phyloP scores from a whole-genome alignment of 331 rosid species.

The Spiraea crenata region DNA sequence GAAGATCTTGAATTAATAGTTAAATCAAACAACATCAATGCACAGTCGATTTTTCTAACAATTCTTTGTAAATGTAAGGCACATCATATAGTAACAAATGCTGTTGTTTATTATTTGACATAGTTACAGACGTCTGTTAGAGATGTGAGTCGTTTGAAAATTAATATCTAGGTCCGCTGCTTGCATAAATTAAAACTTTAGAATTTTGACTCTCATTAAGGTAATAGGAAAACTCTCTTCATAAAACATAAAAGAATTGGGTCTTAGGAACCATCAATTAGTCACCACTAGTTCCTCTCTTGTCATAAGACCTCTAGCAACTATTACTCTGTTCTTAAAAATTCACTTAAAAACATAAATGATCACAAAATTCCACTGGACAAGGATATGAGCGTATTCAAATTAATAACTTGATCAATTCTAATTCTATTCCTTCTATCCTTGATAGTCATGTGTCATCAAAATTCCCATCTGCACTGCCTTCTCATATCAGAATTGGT shows the following conservation, averaged over 20 bases:
- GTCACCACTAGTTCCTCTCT: not conserved
- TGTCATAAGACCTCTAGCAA: not conserved
- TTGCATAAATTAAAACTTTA: too few relatives aligned
- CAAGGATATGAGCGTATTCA: not conserved
- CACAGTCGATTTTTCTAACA: not conserved
- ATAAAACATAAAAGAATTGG: not conserved
- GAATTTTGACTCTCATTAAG: too few relatives aligned
- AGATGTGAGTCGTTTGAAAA: not conserved
- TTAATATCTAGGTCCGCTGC: not conserved
- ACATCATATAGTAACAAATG: not conserved
- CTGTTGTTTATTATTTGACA: not conserved
- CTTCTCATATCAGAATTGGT: not conserved
- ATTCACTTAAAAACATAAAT: not conserved
- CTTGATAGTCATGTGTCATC: not conserved
- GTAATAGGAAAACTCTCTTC: not conserved
- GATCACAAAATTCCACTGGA: not conserved
- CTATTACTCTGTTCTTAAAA: not conserved
- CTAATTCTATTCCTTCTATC: not conserved
- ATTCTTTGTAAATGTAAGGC: not conserved
- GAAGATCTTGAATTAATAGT: not conserved
- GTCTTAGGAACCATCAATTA: not conserved
- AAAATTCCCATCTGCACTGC: not conserved
- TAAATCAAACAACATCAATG: not conserved
- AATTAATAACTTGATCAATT: too few relatives aligned
- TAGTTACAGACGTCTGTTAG: not conserved